These are phyloP conservation scores for Eucommia ulmoides DNA, from an alignment of 257 asterid genomes.

Conservation along the genomic window DNA sequence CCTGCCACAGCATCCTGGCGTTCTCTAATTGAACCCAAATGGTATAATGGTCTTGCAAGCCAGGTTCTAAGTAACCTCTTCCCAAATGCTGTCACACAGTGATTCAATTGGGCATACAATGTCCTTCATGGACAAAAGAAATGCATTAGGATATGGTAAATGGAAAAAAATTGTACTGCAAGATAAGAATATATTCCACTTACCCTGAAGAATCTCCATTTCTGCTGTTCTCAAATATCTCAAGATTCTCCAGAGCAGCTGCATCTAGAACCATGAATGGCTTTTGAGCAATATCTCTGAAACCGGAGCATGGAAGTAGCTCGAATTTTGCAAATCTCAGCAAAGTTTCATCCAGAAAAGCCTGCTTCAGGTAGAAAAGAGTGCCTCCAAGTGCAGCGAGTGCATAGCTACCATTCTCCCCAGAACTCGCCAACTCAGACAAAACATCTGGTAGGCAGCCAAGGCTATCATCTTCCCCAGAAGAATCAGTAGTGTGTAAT, in stretches of 20 bases:
- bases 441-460: constrained; percentile 50
- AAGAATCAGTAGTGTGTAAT: constrained; percentile 19
- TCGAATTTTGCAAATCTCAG: constrained; percentile 84
- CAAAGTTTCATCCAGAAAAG: constrained; percentile 75
- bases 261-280: constrained; percentile 90
- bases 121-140: constrained; percentile 37
- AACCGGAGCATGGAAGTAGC: constrained; percentile 72
- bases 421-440: constrained; percentile 49
- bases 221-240: constrained; percentile 85
- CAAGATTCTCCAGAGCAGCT: constrained; percentile 91
- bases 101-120: constrained; percentile 70
- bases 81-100: constrained; percentile 84
- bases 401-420: constrained; percentile 75
- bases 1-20: constrained; percentile 94
- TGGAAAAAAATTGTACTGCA: constrained; percentile 6
- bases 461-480: constrained; percentile 20
- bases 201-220: constrained; percentile 92
- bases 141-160: constrained; percentile 6
- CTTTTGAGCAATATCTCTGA: constrained; percentile 46
- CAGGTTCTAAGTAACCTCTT: constrained; percentile 78
- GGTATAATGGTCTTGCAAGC: constrained; percentile 91
- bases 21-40: constrained; percentile 57
- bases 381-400: constrained; percentile 93
- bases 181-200: constrained; percentile 8
- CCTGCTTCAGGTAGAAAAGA: constrained; percentile 80